Evolutionary conservation across 2,329 filamentous ascomycete genomes (phyloP).

Genomic region (Calonectria pseudoturangicola): DNA sequence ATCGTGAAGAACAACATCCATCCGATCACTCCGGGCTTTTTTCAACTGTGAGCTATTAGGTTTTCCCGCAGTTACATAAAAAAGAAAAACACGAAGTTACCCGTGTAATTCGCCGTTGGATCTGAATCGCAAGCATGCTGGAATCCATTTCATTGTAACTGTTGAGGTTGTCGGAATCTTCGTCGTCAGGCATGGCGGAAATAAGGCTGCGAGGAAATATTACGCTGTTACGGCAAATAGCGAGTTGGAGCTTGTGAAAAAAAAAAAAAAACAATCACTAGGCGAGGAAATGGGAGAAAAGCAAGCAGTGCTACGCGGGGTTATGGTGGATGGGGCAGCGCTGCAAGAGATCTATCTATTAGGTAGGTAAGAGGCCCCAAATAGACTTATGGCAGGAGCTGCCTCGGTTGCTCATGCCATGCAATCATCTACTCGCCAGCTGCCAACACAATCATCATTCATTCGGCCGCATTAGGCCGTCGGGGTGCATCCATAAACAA

Average conservation of each 20-base stretch:
- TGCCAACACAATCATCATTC: constrained; percentile 29
- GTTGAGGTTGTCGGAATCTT: constrained; percentile 43
- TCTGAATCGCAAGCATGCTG: constrained; percentile 48
- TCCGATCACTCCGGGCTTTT: constrained; percentile 54
- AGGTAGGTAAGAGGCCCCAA: constrained; percentile 16
- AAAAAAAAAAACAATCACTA: background rate
- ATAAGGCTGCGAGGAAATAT: background rate
- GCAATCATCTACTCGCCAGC: constrained; percentile 4
- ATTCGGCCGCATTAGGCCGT: background rate
- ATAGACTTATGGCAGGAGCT: constrained; percentile 11
- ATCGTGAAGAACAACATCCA: constrained; percentile 51
- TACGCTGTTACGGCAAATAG: background rate
- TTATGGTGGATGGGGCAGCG: background rate
- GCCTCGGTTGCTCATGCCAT: constrained; percentile 26
- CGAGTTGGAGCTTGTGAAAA: background rate
- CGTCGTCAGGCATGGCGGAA: constrained; percentile 41
- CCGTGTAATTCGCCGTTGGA: constrained; percentile 55
- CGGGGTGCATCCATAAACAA: constrained; percentile 22
- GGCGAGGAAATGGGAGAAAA: background rate
- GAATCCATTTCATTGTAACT: constrained; percentile 50
- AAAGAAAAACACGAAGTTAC: constrained; percentile 36
- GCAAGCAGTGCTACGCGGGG: background rate
- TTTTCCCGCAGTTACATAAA: background rate
- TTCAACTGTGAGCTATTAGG: constrained; percentile 53
- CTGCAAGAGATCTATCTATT: constrained; percentile 21